Base-by-base conservation (phyloP, 2,329 filamentous ascomycete genomes). In the Penicillium sp. region DNA sequence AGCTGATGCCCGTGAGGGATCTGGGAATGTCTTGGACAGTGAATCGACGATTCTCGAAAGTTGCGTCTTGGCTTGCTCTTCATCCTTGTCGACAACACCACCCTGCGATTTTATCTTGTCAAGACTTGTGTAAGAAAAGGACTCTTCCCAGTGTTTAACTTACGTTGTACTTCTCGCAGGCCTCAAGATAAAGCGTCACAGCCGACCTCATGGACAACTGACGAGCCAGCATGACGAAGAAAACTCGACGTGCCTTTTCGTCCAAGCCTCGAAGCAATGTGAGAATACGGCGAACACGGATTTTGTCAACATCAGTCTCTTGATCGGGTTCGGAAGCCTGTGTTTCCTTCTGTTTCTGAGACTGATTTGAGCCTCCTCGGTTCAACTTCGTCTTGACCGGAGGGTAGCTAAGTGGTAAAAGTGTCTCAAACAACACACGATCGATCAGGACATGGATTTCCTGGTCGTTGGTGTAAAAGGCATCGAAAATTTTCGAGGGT, bases 401-500 rank as follows among this genome's bases (percentile, higher is more conserved):
- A 5, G 93, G 93, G 55, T 88, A 98, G 19, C 77, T 80, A n/a
- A 97, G 73, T 1, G 93, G 93, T n/a, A 98, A 74, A 7, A 98
- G 76, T 31, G 81, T 86, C 55, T 97, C 91, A 59, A 86, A 94
- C 46, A 94, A 75, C 20, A 91, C 87, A 37, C 84, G 81, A 53
- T 95, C 88, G 14, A 97, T 77, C 25, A 94, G 74, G 14, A 88
- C 78, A 57, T 94, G 93, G 36, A 96, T 80, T 49, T 95, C 89
- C 1, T 74, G 71, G 60, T 96, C 89, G 59, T 96, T 96, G 45
- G 88, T 85, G 63, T 95, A 98, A 57, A 85, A 90, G 0, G 85
- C 84, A 58, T 89, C 88, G 47, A 96, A 81, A 30, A 98, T 88
- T 47, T 81, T 84, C 1, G 85, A 85, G 2, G 93, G 91, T 26